phyloP scores from a whole-genome alignment of 108 stramenopile species.

The Schizochytrium sp. region DNA sequence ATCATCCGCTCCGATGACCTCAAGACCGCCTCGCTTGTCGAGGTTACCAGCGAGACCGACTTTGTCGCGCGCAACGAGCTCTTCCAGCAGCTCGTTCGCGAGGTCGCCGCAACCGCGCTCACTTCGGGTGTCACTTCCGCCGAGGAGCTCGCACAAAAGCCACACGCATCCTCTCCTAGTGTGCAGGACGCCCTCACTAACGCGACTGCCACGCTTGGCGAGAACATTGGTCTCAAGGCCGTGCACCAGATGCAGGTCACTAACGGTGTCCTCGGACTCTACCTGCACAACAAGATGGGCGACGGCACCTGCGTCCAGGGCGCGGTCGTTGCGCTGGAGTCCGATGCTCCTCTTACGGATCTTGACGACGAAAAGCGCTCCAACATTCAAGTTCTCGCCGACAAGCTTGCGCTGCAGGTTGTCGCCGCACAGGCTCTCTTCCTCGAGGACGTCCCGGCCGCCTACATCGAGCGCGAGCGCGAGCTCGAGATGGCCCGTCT shows the following conservation, averaged over 20 bases:
- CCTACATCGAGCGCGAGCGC: neutral
- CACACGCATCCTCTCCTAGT: neutral
- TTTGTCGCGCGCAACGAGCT: constrained; percentile 50
- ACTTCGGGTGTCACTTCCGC: neutral
- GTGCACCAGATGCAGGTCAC: neutral
- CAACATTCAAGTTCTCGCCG: neutral
- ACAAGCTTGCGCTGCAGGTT: constrained; percentile 22
- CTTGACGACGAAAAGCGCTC: neutral
- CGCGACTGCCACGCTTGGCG: neutral
- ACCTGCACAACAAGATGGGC: constrained; percentile 21
- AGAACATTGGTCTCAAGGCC: constrained; percentile 19
- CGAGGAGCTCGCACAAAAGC: neutral
- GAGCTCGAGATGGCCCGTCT: neutral
- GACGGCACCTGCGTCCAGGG: neutral
- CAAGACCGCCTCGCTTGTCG: constrained; percentile 17
- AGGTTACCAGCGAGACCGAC: constrained; percentile 43
- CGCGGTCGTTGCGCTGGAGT: neutral
- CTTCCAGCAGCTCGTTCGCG: constrained; percentile 42
- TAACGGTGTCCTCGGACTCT: constrained; percentile 10
- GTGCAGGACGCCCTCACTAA: neutral
- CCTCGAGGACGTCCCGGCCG: neutral
- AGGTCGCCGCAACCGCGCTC: constrained; percentile 31
- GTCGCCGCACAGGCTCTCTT: neutral
- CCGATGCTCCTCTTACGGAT: neutral
- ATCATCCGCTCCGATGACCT: constrained; percentile 19